Evolutionary conservation across 306 rosid species (phyloP).

Genomic region (Dalbergia oliveri): DNA sequence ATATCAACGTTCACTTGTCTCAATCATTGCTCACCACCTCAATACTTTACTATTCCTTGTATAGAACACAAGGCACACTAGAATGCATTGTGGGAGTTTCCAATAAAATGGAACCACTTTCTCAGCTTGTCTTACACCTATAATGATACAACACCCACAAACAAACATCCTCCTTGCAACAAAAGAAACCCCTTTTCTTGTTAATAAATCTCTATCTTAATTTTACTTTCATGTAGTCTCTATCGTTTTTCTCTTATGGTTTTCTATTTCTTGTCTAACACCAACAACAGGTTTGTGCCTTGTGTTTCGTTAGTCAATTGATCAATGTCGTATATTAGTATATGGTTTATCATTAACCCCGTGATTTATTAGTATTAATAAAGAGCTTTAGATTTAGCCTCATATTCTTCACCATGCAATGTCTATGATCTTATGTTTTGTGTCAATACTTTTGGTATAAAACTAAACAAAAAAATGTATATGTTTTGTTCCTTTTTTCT

Average conservation of each 20-base stretch:
- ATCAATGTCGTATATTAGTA: neutral
- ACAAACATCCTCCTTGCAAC: neutral
- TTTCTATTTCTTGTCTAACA: conserved; percentile 31
- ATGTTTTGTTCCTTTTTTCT: neutral
- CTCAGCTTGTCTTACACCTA: conserved; percentile 4
- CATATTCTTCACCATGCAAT: neutral
- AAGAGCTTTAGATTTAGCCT: conserved; percentile 38
- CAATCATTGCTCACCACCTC: too few relatives aligned
- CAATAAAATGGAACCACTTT: neutral
- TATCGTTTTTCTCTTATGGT: neutral
- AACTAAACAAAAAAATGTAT: neutral
- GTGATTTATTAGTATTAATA: neutral
- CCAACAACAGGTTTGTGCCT: conserved; percentile 49
- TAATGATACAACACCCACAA: conserved; percentile 23
- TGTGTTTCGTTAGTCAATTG: neutral
- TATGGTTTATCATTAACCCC: neutral
- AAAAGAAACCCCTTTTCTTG: conserved; percentile 13
- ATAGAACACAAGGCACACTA: too few relatives aligned
- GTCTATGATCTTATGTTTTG: neutral
- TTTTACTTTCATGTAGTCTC: neutral
- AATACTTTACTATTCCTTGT: too few relatives aligned
- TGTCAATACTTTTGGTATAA: neutral
- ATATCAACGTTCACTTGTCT: too few relatives aligned
- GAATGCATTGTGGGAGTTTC: too few relatives aligned
- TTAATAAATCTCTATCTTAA: conserved; percentile 45